These are phyloP conservation scores for Karstenula rhodostoma DNA, from an alignment of 2,329 filamentous ascomycete genomes.

Conservation along the genomic window DNA sequence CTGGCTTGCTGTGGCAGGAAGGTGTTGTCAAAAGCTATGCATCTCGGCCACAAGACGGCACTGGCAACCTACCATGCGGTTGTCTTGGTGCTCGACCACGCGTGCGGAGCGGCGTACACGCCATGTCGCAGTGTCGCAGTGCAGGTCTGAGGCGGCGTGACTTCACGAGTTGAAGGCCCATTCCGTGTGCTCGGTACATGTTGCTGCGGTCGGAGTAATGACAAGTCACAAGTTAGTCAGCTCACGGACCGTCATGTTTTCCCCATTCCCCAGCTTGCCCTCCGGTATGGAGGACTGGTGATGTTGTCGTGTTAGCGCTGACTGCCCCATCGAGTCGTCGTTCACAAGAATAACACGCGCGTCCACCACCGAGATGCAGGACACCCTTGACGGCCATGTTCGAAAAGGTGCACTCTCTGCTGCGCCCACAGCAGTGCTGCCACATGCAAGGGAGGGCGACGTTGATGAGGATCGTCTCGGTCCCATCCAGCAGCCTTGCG, in stretches of 20 bases:
- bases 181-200: slow-evolving; percentile 17
- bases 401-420: not conserved
- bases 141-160: slow-evolving; percentile 13
- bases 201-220: slow-evolving; percentile 9
- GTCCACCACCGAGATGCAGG: not conserved
- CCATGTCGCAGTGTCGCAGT: not conserved
- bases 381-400: slow-evolving; percentile 5
- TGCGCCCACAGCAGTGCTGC: slow-evolving; percentile 1
- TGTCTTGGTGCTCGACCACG: not conserved
- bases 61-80: slow-evolving; percentile 1
- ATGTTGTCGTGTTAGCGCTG: slow-evolving; percentile 16
- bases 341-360: slow-evolving; percentile 15
- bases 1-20: not conserved
- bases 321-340: slow-evolving; percentile 9
- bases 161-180: slow-evolving; percentile 12
- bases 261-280: not conserved
- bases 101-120: slow-evolving; percentile 1
- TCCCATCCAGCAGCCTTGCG: not conserved
- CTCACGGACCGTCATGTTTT: slow-evolving; percentile 8
- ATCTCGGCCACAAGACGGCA: slow-evolving; percentile 2
- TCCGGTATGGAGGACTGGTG: slow-evolving; percentile 7
- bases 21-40: not conserved
- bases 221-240: slow-evolving; percentile 19
- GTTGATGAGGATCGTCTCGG: not conserved
- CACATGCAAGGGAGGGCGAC: slow-evolving; percentile 5